These are phyloP conservation scores for Talaromyces thailandensis DNA, from an alignment of 495 filamentous ascomycete species.

Conservation along the genomic window DNA sequence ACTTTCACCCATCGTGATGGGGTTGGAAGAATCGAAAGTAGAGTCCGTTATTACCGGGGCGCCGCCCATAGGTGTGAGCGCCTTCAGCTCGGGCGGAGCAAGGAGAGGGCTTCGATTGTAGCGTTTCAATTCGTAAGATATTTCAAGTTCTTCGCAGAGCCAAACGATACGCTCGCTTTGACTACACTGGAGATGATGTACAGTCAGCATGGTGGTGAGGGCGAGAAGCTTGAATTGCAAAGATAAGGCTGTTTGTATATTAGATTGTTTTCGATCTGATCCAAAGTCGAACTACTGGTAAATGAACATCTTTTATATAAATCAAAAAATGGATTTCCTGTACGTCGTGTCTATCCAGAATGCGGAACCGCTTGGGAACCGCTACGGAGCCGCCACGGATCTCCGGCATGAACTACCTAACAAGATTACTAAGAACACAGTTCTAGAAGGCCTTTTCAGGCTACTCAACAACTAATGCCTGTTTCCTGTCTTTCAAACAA, in stretches of 20 bases:
- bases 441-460: neutral
- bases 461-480: neutral
- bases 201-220: slow-evolving; percentile 22
- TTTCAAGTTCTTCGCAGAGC: slow-evolving; percentile 53
- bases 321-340: neutral
- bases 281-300: no score
- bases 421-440: neutral
- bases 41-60: slow-evolving; percentile 50
- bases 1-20: slow-evolving; percentile 43
- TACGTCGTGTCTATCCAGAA: neutral
- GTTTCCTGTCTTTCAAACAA: no score
- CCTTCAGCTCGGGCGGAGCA: slow-evolving; percentile 42
- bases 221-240: neutral
- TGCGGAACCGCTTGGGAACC: neutral
- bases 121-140: slow-evolving; percentile 41
- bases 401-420: neutral
- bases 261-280: no score
- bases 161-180: slow-evolving; percentile 55
- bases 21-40: slow-evolving; percentile 5
- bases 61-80: slow-evolving; percentile 40
- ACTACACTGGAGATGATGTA: slow-evolving; percentile 48
- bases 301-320: neutral
- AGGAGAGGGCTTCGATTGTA: slow-evolving; percentile 43
- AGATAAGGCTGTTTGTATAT: neutral
- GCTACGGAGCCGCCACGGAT: neutral